These are phyloP conservation scores for Elaeis oleifera DNA, from an alignment of 202 grass and related monocot species.

Conservation along the genomic window DNA sequence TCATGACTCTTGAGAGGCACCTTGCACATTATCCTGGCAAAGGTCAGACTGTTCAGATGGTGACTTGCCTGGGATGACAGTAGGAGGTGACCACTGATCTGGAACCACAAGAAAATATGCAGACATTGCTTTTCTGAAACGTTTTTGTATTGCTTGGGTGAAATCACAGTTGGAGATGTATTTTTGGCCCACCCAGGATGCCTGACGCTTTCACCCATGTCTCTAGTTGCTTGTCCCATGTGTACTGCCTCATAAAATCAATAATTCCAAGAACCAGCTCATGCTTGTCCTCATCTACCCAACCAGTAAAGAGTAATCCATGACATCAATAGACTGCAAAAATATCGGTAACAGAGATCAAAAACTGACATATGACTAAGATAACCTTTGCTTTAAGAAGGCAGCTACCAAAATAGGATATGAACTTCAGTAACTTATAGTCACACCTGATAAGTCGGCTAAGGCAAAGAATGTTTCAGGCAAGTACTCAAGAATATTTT, in stretches of 20 bases:
- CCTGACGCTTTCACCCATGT: constrained; percentile 95
- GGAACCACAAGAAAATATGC: constrained; percentile 97
- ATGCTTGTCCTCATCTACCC: constrained; percentile 84
- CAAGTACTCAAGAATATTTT: no score
- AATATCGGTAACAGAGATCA: constrained; percentile 1
- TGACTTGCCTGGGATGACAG: constrained; percentile 42
- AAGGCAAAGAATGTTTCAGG: no score
- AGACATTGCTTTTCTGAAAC: constrained; percentile 96
- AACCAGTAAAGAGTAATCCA: constrained; percentile 97
- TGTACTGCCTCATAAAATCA: constrained; percentile 99
- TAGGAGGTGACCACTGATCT: constrained; percentile 77
- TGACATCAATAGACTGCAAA: constrained; percentile 84
- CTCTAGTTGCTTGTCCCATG: constrained; percentile 99
- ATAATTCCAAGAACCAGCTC: constrained; percentile 97
- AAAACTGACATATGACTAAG: neutral
- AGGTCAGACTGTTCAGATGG: constrained; percentile 21
- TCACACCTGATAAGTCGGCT: no score
- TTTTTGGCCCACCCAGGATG: constrained; percentile 81
- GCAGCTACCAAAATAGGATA: no score
- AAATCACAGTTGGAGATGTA: constrained; percentile 72
- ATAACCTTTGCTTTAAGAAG: constrained; percentile 9
- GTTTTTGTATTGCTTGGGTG: constrained; percentile 89
- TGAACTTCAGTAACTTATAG: no score
- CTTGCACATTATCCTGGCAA: constrained; percentile 36
- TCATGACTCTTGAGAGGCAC: constrained; percentile 22